Base-by-base conservation (phyloP, 2,329 filamentous ascomycete species). In the Colletotrichum kahawae region DNA sequence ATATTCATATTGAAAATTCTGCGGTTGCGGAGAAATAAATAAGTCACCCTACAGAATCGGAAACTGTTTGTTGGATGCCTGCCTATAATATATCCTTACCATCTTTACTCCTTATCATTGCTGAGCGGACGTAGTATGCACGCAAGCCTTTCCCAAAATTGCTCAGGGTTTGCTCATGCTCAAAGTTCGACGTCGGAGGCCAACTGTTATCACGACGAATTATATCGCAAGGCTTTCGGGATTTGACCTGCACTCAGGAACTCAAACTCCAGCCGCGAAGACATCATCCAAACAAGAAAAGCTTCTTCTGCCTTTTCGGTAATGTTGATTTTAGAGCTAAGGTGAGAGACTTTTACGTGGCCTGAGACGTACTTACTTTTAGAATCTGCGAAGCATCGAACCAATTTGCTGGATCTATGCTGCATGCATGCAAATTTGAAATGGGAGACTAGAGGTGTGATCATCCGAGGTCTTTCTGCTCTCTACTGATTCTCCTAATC, bases 341-440 rank as follows among this genome's bases (percentile, higher is more conserved):
- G 3, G 18, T 29, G 5, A 36, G 34, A 43, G 8, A n/a, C 16
- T 1, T 43, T 43, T 18, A 9, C 18, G 0, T 10, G 18, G 18
- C 16, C 4, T n/a, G 38, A 3, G 38, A 10, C 18, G 18, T 6
- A 43, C 18, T n/a, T 43, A 0, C 38, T 43, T 43, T 18, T n/a
- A 18, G 18, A 43, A 10, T 12, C 0, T 2, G 2, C 9, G 2
- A 1, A 18, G n/a, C 9, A 9, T n/a, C 5, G 9, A n/a, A n/a
- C 38, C 1, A 8, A 43, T 3, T 12, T n/a, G 5, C n/a, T 18
- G 18, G 38, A 29, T 2, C 5, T 29, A 1, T 29, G 29, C 29
- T 29, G 29, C 29, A 29, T 29, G 29, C 5, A 7, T 29, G 5
- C 5, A 29, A 29, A 10, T 4, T 43, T 43, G 38, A 43, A 4